phyloP scores from a whole-genome alignment of 495 filamentous ascomycete genomes.

The Penicillium ochrochloron region DNA sequence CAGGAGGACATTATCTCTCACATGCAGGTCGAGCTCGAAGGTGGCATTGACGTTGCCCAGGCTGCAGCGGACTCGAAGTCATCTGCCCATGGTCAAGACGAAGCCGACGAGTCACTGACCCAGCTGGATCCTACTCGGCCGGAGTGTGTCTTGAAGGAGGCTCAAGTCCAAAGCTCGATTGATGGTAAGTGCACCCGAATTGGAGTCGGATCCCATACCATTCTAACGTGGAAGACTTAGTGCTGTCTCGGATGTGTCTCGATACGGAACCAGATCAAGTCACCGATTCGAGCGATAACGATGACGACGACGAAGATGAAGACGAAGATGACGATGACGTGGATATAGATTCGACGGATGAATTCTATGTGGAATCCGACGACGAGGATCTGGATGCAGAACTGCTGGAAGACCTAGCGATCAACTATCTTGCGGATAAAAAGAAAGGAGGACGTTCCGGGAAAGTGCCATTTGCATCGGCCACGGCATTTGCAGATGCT shows the following conservation, averaged over 20 bases:
- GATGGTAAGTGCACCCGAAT: constrained; percentile 10
- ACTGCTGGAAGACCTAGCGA: constrained; percentile 26
- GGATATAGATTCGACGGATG: constrained; percentile 13
- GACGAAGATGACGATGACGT: constrained; percentile 32
- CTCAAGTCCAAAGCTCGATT: constrained; percentile 16
- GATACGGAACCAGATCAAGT: constrained; percentile 17
- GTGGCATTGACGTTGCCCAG: constrained; percentile 21
- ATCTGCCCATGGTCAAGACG: constrained; percentile 12
- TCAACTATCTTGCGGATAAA: constrained; percentile 12
- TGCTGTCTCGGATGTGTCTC: constrained; percentile 23
- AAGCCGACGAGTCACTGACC: neutral
- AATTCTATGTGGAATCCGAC: constrained; percentile 10
- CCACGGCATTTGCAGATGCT: constrained; percentile 67
- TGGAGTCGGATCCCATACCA: neutral
- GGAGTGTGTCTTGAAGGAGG: neutral
- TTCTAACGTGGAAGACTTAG: constrained; percentile 17
- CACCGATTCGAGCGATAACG: constrained; percentile 12
- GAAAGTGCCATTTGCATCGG: constrained; percentile 58
- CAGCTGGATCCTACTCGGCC: constrained; percentile 1
- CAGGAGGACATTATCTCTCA: constrained; percentile 18
- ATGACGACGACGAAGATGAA: neutral
- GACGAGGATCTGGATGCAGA: constrained; percentile 25
- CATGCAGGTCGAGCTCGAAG: constrained; percentile 12
- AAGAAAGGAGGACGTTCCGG: constrained; percentile 19
- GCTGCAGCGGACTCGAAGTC: constrained; percentile 7